These are phyloP conservation scores for Colletotrichum sp. DNA, from an alignment of 2,329 filamentous ascomycete species.

Conservation along the genomic window DNA sequence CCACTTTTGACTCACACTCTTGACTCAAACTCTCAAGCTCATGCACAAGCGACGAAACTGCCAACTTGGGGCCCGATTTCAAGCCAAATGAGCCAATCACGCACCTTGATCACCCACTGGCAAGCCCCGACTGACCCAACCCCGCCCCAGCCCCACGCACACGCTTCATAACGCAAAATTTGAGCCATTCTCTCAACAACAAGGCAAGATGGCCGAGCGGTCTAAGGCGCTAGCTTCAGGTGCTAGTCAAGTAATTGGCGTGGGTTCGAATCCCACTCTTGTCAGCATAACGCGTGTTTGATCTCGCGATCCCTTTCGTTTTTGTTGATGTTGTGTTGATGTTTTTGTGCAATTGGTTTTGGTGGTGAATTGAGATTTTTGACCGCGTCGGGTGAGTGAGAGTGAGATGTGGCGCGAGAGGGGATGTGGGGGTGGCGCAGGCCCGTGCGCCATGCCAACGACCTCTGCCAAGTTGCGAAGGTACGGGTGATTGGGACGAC, in stretches of 20 bases:
- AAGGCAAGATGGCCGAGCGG: background rate
- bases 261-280: background rate
- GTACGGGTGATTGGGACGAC: background rate
- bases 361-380: background rate
- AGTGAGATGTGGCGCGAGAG: background rate
- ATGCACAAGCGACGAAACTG: background rate
- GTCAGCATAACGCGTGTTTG: accelerated
- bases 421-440: background rate
- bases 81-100: background rate
- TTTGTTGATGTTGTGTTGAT: background rate
- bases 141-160: background rate
- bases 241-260: background rate
- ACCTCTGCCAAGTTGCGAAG: background rate
- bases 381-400: background rate
- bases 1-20: background rate
- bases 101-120: background rate
- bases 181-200: accelerated
- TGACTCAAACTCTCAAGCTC: background rate
- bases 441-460: background rate
- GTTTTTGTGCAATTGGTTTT: background rate
- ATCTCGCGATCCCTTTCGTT: accelerated
- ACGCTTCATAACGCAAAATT: background rate
- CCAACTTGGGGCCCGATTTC: background rate
- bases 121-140: background rate
- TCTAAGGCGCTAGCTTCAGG: background rate